A percentile compares a stretch with the other conserved stretches of the same genome.
These are phyloP conservation scores for Kodamaea sp. DNA, from an alignment of 1,139 yeast genomes.

Conservation along the genomic window DNA sequence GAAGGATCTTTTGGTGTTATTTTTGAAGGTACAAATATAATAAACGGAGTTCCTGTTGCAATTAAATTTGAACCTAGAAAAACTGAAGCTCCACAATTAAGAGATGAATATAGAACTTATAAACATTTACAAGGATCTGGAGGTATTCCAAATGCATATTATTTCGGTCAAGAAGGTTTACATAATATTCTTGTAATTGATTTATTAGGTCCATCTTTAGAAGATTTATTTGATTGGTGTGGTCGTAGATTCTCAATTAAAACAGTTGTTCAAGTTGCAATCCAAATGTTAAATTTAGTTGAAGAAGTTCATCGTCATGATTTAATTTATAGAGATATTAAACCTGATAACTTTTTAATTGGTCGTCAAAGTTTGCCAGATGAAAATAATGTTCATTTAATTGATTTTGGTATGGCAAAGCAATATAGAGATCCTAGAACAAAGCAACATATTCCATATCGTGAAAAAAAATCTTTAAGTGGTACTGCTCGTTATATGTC, in stretches of 20 bases:
- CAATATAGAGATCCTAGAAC: conserved; percentile 95
- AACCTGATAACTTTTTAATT: conserved; percentile 91
- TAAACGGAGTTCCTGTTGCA: conserved; percentile 76
- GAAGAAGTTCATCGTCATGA: conserved; percentile 88
- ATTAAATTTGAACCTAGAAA: conserved; percentile 81
- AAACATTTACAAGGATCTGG: conserved; percentile 73
- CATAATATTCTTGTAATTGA: conserved; percentile 93
- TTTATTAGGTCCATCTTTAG: conserved; percentile 90
- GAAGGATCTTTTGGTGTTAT: conserved; percentile 98
- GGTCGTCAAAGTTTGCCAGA: conserved; percentile 61
- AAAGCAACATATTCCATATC: conserved; percentile 91
- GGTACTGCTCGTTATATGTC: conserved; percentile 99
- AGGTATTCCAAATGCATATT: conserved; percentile 93
- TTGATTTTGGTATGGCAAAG: conserved; percentile 96
- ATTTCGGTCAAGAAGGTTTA: conserved; percentile 96
- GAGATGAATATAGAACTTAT: conserved; percentile 94
- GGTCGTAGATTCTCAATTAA: conserved; percentile 84
- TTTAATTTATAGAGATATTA: conserved; percentile 88
- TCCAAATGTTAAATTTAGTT: conserved; percentile 85
- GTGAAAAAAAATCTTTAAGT: conserved; percentile 88
- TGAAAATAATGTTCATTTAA: conserved; percentile 57
- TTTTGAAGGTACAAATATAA: conserved; percentile 87
- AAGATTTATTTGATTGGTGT: conserved; percentile 97
- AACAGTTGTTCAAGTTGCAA: conserved; percentile 87
- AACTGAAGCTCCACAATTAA: conserved; percentile 95